A percentile compares a stretch with the other conserved stretches of the same genome.
These are phyloP conservation scores for Salix caprea DNA, from an alignment of 345 rosid genomes.

Conservation along the genomic window DNA sequence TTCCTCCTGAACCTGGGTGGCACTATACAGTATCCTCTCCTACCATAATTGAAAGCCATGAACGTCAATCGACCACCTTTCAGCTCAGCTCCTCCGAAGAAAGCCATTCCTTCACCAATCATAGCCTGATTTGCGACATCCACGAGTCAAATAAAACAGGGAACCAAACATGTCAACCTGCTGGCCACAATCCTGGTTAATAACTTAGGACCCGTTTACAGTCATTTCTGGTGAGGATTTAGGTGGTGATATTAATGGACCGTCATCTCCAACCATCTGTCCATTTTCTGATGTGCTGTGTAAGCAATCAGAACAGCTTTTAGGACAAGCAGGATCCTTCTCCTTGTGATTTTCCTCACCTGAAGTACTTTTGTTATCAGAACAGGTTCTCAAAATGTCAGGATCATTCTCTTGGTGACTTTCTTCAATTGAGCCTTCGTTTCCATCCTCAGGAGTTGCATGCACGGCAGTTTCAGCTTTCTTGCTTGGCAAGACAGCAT, in stretches of 20 bases:
- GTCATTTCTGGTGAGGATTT: constrained; percentile 88
- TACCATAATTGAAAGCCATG: neutral
- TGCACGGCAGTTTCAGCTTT: constrained; percentile 37
- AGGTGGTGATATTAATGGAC: constrained; percentile 56
- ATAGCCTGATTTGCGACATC: constrained; percentile 11
- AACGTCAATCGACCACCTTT: neutral
- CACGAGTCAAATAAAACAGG: constrained; percentile 17
- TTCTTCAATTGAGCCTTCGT: constrained; percentile 33
- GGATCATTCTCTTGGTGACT: constrained; percentile 34
- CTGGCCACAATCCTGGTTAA: neutral
- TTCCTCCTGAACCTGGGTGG: constrained; percentile 20
- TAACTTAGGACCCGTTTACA: constrained; percentile 74
- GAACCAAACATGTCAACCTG: constrained; percentile 14
- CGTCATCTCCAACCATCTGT: constrained; percentile 61
- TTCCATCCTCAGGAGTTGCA: constrained; percentile 27
- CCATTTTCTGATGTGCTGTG: constrained; percentile 45
- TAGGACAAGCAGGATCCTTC: constrained; percentile 42
- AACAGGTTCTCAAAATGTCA: constrained; percentile 29
- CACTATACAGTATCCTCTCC: constrained; percentile 30
- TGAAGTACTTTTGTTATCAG: constrained; percentile 29
- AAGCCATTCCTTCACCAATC: constrained; percentile 9
- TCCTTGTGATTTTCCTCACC: constrained; percentile 49
- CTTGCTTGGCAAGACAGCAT: constrained; percentile 72
- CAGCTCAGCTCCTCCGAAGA: neutral
- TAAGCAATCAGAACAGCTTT: constrained; percentile 51